Evolutionary conservation across 2,329 filamentous ascomycete genomes (phyloP).

Genomic region (Boeremia exigua): DNA sequence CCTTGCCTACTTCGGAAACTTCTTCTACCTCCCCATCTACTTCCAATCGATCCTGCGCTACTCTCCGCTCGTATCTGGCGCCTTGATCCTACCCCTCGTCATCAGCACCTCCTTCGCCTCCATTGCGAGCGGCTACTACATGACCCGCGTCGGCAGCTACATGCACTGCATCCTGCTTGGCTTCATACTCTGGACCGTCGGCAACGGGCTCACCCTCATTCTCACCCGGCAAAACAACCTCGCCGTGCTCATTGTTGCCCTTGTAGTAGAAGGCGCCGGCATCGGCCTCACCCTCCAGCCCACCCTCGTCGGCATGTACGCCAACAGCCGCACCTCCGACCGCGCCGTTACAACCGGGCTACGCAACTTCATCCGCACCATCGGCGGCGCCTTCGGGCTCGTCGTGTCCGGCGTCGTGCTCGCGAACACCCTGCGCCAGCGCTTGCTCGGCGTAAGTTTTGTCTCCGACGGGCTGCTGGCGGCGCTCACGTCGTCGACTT

Average conservation of each 20-base stretch:
- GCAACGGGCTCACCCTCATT: constrained; percentile 59
- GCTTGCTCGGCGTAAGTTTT: constrained; percentile 17
- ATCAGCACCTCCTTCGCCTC: constrained; percentile 24
- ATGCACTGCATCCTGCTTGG: constrained; percentile 37
- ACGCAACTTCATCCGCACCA: constrained; percentile 67
- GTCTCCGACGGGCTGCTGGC: constrained; percentile 18
- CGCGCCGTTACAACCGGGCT: constrained; percentile 67
- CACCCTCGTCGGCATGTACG: constrained; percentile 63
- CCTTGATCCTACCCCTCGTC: constrained; percentile 54
- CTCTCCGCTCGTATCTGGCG: constrained; percentile 57
- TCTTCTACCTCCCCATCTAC: constrained; percentile 69
- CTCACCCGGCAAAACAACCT: constrained; percentile 53
- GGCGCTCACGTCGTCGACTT: constrained; percentile 30
- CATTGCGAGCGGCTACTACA: constrained; percentile 27
- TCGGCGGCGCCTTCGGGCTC: constrained; percentile 65
- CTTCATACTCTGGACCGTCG: constrained; percentile 57
- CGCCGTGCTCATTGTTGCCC: constrained; percentile 59
- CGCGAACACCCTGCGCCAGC: constrained; percentile 23
- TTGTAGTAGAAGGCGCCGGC: constrained; percentile 54
- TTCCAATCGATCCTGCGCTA: constrained; percentile 63
- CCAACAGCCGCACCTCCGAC: constrained; percentile 57
- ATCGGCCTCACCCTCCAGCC: constrained; percentile 62
- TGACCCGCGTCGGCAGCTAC: constrained; percentile 28
- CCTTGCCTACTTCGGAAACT: constrained; percentile 62
- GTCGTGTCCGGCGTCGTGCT: constrained; percentile 51